Evolutionary conservation across 1,139 yeast genomes (phyloP), one percentile per base, ranked within the genome.

Genomic region (Candida labiduridarum): DNA sequence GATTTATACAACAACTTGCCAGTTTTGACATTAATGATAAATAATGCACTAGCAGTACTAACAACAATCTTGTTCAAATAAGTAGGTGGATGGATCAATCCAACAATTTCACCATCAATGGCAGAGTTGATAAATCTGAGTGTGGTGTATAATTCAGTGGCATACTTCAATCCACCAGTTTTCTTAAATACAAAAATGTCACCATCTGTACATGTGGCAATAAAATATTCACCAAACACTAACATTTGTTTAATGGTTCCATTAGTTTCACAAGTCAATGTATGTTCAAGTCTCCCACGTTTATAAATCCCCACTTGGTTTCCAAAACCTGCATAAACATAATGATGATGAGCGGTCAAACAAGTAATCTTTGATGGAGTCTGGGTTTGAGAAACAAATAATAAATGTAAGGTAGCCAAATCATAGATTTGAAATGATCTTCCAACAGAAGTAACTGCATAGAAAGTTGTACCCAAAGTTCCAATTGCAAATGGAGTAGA

Each of bases 401-500:
- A 72, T 56, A 94, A 75, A 60, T 89, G 96, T 55, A 94, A 76
- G 5, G 89, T 90, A 41, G 94, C 83, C 14, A 96, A 96, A 71
- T 94, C 99, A 63, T 89, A 95, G 36, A 94, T 89, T 67, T 94
- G 99, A 69, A 94, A 90, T 1, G 95, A 81, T 52, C 84, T 79
- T 4, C 97, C 99, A 27, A 94, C 96, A 35, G 90, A 85, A 0
- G 99, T 92, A 11, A 89, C 96, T 44, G 90, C 83, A 60, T 92
- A 87, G 62, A 88, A 92, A 0, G 96, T 85, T 15, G 89, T 80
- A 50, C 99, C 99, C 51, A 94, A 76, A 1, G 94, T 84, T 30
- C 98, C 96, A 33, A 91, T 75, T 10, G 97, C 90, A 65, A 91
- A 88, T 2, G 98, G 98, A 1, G 81, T 78, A 31, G 83, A 86